Evolutionary conservation across 257 asterid species (phyloP), one percentile per base, ranked within the genome.

Genomic region (Scutellaria barbata): DNA sequence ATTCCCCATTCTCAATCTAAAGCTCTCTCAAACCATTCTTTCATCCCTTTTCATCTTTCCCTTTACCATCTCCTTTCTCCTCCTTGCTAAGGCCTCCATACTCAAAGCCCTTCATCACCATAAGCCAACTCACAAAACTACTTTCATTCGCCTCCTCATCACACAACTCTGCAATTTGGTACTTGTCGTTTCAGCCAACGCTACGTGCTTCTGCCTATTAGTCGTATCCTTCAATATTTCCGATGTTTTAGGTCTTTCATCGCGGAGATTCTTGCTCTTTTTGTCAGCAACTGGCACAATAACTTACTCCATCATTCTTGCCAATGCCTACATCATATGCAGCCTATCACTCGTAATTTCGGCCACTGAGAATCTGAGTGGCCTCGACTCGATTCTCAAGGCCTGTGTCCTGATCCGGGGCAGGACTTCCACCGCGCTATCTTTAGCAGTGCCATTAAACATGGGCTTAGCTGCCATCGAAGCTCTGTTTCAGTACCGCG

Each of bases 1-100:
- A 55, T 85, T 86, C 76, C 33, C 79, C 25, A 63, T 91, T 14
- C 85, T 94, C 74, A 82, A 74, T 18, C 81, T 87, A 41, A 91
- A 85, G 70, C 95, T 94, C 81, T 79, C 98, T 59, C 96, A 86
- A 14, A 83, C 98, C 53, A 71, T 85, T 8, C 66, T 84, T 33
- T 76, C 86, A 1, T 88, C 79, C 37, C 57, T 84, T 50, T 76
- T 91, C 61, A 59, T 76, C 45, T 63, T 82, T 14, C 98, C 99
- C 76, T 85, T 86, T 46, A 59, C 92, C 12, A 72, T 91, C 22
- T 84, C 99, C 40, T 87, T 77, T 56, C 88, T 83, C 79, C 98
- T 94, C 56, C 80, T 87, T 37, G 71, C 93, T 7, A 94, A 94
- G 45, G 81, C 92, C 47, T 60, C 81, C 22, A 63, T 81, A 1